A percentile compares a stretch with the other conserved stretches of the same genome.
phyloP scores from a whole-genome alignment of 768 basidiomycete genomes.

The Dentipellis fragilis region DNA sequence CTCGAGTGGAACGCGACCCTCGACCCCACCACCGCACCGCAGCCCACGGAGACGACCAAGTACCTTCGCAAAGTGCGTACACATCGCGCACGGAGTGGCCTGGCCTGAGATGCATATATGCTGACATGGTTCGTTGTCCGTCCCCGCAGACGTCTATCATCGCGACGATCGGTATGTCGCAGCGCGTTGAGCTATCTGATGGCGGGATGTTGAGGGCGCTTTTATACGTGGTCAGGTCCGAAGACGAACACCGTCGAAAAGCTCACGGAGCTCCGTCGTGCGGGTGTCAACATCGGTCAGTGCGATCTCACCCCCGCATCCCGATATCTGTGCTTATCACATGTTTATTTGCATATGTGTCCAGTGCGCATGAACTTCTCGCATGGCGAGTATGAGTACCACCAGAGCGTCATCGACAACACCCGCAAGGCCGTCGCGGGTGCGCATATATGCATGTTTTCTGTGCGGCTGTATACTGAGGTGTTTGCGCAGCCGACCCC shows the following conservation, averaged over 20 bases:
- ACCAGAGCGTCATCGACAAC: constrained; percentile 99
- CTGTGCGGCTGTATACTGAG: no score
- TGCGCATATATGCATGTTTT: constrained; percentile 25
- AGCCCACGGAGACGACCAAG: constrained; percentile 72
- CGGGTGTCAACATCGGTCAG: constrained; percentile 94
- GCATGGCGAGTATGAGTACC: constrained; percentile 96
- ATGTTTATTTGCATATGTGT: background rate
- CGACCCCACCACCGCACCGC: constrained; percentile 59
- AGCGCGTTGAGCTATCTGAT: background rate
- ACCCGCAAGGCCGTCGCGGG: constrained; percentile 76
- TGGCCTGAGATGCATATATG: background rate
- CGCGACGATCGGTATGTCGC: constrained; percentile 81
- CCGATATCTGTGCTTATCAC: background rate
- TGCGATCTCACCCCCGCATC: background rate
- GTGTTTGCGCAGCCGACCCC: constrained; percentile 40
- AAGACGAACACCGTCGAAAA: constrained; percentile 91
- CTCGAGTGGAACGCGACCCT: constrained; percentile 89
- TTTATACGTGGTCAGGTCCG: constrained; percentile 48
- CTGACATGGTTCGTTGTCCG: background rate
- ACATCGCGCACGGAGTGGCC: constrained; percentile 2
- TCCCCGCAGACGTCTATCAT: constrained; percentile 84
- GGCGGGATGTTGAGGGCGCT: constrained; percentile 5
- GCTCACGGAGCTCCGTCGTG: constrained; percentile 71
- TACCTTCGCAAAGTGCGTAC: constrained; percentile 76
- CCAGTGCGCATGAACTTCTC: constrained; percentile 99